A percentile compares a stretch with the other conserved stretches of the same genome.
Evolutionary conservation across 768 basidiomycete genomes (phyloP).

Genomic region (Lentinula edodes): DNA sequence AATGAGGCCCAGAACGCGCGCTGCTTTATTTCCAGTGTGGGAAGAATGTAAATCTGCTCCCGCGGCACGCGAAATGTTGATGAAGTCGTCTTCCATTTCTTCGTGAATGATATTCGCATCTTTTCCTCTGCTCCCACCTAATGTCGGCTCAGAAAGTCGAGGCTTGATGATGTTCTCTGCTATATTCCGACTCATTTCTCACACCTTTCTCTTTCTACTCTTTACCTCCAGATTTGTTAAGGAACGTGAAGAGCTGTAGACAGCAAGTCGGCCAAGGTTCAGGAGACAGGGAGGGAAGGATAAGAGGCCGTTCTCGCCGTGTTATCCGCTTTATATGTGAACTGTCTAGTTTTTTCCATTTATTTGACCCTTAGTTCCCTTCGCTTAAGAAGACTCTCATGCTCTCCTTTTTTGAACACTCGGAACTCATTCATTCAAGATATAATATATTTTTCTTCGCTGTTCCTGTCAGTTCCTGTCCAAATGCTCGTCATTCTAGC

Average conservation of each 20-base stretch:
- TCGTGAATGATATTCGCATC: background rate
- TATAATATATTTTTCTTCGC: background rate
- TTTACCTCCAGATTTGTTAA: background rate
- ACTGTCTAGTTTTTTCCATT: background rate
- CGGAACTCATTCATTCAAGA: background rate
- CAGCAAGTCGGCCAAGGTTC: background rate
- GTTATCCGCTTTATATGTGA: background rate
- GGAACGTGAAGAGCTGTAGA: background rate
- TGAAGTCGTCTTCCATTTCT: background rate
- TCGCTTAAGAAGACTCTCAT: slow-evolving; percentile 2
- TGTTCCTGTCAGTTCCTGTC: background rate
- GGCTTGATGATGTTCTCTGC: background rate
- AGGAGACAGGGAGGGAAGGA: background rate
- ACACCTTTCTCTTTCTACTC: background rate
- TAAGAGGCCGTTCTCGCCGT: background rate
- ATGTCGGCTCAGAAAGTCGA: background rate
- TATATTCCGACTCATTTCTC: background rate
- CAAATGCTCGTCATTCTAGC: no score
- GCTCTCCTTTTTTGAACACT: background rate
- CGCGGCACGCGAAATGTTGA: background rate
- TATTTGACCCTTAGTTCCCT: background rate
- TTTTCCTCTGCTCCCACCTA: background rate
- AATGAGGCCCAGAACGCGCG: slow-evolving; percentile 68
- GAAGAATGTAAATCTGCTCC: slow-evolving; percentile 1
- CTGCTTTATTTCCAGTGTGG: slow-evolving; percentile 50